Base-by-base conservation (phyloP, 169 alveolate species). In the Cyclospora cayetanensis region DNA sequence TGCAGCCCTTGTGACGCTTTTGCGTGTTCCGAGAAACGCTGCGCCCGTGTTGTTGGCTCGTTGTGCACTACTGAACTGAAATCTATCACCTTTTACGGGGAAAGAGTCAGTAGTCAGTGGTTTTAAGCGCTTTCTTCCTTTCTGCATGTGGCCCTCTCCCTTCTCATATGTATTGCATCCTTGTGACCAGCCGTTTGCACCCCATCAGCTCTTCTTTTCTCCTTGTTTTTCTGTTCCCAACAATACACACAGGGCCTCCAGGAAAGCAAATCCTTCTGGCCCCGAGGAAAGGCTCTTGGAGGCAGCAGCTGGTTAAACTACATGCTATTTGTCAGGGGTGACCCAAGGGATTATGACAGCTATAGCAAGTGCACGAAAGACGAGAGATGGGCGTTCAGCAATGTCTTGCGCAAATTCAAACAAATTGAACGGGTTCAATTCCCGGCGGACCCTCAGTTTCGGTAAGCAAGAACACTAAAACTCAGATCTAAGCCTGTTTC, bases 251-350 rank as follows among this genome's bases (percentile, higher is more conserved):
- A 90, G 93, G 93, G 90, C 27, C 66, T 79, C 53, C 39, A 27
- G 25, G 41, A 34, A 2, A 37, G 70, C 2, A 35, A 25, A 27
- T 63, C 74, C n/a, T 27, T 35, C 31, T 90, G 93, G 91, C 93
- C 93, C 12, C 53, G 87, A 4, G 93, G 93, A 22, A 90, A 82
- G 34, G 53, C 34, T 46, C 55, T 80, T 18, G 93, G 93, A 18
- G 93, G 93, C 39, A 77, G 91, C 41, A 43, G 86, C 22, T 31
- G n/a, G 41, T 22, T 90, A n/a, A 90, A 76, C 2, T 90, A 79
- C 91, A 77, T 90, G 93, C 85, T 79, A 20, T 90, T 29, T 79
- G 93, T 90, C 34, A 50, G 93, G 11, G 93, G 93, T 1, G 83
- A 77, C 29, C 68, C 60, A 12, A 35, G 29, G 25, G 93, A 90